Conservation (phyloP, 2,329 filamentous ascomycete genomes). For the Pyrenophora graminea region DNA sequence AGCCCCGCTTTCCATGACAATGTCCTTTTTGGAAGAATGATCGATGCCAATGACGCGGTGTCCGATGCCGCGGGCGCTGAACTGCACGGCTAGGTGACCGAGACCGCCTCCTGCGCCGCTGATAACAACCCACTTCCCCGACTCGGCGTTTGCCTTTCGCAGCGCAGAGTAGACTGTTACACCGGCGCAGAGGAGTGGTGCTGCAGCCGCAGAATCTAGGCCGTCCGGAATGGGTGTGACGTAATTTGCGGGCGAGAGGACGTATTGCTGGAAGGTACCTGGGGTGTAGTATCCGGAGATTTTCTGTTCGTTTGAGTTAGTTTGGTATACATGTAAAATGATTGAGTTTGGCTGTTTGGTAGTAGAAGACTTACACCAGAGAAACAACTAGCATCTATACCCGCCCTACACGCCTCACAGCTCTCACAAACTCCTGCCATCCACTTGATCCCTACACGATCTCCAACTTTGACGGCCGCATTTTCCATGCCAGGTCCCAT, state of each 20-base stretch:
- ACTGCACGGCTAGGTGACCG: slow-evolving; percentile 67
- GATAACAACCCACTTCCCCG: slow-evolving; percentile 65
- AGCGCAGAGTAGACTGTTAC: slow-evolving; percentile 70
- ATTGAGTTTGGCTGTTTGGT: too few species aligned
- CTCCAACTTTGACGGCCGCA: slow-evolving; percentile 64
- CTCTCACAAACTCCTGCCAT: slow-evolving; percentile 59
- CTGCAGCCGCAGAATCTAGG: slow-evolving; percentile 63
- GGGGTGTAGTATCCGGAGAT: slow-evolving; percentile 70
- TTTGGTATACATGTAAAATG: background rate
- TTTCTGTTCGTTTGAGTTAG: slow-evolving; percentile 30
- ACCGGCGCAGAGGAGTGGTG: slow-evolving; percentile 69
- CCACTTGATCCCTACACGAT: slow-evolving; percentile 74
- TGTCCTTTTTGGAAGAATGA: slow-evolving; percentile 65
- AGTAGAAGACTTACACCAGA: slow-evolving; percentile 32
- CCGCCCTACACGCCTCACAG: slow-evolving; percentile 46
- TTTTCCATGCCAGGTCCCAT: slow-evolving; percentile 64
- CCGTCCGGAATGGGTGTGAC: slow-evolving; percentile 70
- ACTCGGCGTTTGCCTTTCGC: slow-evolving; percentile 62
- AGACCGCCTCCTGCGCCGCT: slow-evolving; percentile 63
- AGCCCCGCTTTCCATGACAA: slow-evolving; percentile 64
- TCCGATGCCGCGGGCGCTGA: slow-evolving; percentile 64
- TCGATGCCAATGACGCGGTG: slow-evolving; percentile 69
- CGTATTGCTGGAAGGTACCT: slow-evolving; percentile 75
- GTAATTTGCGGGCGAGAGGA: slow-evolving; percentile 66
- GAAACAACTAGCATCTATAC: slow-evolving; percentile 49